Base-by-base conservation (phyloP, 169 alveolate genomes). In the Cystoisospora suis region DNA sequence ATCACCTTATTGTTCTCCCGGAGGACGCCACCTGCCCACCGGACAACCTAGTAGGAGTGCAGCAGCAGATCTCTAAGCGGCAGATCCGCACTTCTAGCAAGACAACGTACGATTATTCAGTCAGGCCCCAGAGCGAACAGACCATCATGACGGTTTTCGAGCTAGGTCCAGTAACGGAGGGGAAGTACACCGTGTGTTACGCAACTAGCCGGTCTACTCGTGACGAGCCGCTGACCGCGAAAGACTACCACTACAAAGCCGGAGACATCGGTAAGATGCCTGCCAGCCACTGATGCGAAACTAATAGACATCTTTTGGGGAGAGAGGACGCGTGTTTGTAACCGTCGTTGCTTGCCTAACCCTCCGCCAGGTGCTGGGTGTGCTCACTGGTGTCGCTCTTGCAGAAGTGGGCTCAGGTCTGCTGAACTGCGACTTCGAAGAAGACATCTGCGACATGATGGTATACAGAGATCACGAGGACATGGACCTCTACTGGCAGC, bases 401-500 rank as follows among this genome's bases (percentile, higher is more conserved):
- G 15, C 56, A 42, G 44, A 46, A 15, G 81, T 85, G 38, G 44
- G 85, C 5, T 4, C 56, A 17, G 44, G 38, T 23, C 59, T 87
- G 59, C 9, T 87, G 53, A 70, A 3, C 59, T 88, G 92, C 81
- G 92, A 88, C 92, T 88, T 88, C 75, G 92, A 88, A 29, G 89
- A 79, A 36, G 93, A 69, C 69, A 79, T 89, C 89, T 89, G 89
- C 85, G 85, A 58, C 17, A 23, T 89, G 83, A 89, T 89, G 86
- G n/a, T 75, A 23, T 77, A 61, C 45, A 69, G 59, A 12, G 58
- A 70, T 56, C 83, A 89, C 59, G 59, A 53, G 12, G 80, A 75
- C 65, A 75, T 70, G 85, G 77, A 83, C 44, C 29, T 79, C 44
- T 56, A 81, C 46, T 77, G 80, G 85, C 85, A 46, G 27, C 83